Base-by-base conservation (phyloP, 2,329 filamentous ascomycete species). In the Aspergillus chevalieri region DNA sequence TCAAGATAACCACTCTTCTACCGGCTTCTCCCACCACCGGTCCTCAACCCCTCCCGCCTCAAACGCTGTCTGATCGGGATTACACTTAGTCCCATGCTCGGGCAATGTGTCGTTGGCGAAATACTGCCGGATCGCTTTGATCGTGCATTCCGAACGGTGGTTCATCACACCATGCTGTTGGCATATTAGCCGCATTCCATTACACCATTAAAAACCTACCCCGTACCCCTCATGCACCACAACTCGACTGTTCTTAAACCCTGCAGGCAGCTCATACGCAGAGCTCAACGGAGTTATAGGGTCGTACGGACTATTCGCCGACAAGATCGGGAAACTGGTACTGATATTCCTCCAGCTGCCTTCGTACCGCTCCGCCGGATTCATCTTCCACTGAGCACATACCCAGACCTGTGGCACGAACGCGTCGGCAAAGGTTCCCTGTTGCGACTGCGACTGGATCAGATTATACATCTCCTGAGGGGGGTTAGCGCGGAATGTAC, bases 101-200 rank as follows among this genome's bases (percentile, higher is more conserved):
- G 70, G 70, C 21, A 74, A 48, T 2, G 58, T 65, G 3, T 68
- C 68, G 36, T 70, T 57, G 4, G 43, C 45, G 54, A 66, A 73
- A 48, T 72, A 73, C 6, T 53, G 57, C 19, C 52, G 49, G 3
- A 65, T 59, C 3, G 56, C 51, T 41, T 54, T 50, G 5, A 59
- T 46, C 4, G 59, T 64, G 52, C 71, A 74, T 5, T 52, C 47
- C 2, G 67, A 72, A 3, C 64, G 63, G 1, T 59, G 52, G 0
- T 47, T 52, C 6, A 65, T 28, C 2, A 58, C 62, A 30, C 43
- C 42, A 43, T 61, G 47, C 36, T 39, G 3, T 39, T 9, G n/a
- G 9, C 10, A 12, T 12, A 15, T 39, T 39, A 39, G 36, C 19
- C n/a, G n/a, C 36, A 15, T 17, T 12, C n/a, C 4, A n/a, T 6